A percentile compares a stretch with the other conserved stretches of the same genome.
Conservation (phyloP, 179 eudicot genomes). For the Carnegiea gigantea region DNA sequence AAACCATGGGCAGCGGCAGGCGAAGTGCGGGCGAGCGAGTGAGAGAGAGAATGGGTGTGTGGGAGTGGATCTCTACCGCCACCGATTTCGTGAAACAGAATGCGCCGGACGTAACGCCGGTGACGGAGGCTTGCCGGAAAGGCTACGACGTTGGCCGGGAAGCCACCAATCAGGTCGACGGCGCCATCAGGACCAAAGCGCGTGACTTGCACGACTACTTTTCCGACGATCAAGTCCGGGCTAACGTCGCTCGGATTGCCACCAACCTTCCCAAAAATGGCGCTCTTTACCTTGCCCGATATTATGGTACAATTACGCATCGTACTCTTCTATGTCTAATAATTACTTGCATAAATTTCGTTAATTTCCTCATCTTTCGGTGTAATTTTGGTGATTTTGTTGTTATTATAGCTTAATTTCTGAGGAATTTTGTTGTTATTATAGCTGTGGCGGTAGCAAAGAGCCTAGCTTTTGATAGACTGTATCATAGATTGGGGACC, state of each 20-base stretch:
- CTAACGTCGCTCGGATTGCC: slow-evolving; percentile 21
- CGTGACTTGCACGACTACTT: slow-evolving; percentile 19
- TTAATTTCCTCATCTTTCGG: background rate
- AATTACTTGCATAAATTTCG: background rate
- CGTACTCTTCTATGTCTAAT: background rate
- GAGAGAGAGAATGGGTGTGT: too few relatives aligned
- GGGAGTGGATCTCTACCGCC: too few relatives aligned
- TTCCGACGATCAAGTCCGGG: slow-evolving; percentile 32
- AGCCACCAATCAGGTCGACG: slow-evolving; percentile 14
- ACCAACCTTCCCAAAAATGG: slow-evolving; percentile 14
- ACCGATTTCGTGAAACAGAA: background rate
- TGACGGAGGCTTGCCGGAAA: slow-evolving; percentile 19
- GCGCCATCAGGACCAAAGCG: slow-evolving; percentile 21
- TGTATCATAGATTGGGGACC: too few relatives aligned
- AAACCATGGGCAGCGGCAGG: too few relatives aligned
- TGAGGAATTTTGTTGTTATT: too few relatives aligned
- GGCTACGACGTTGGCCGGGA: slow-evolving; percentile 5
- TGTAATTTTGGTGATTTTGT: background rate
- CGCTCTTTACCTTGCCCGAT: slow-evolving; percentile 24
- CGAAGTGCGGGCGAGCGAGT: too few relatives aligned
- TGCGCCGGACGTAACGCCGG: slow-evolving; percentile 18
- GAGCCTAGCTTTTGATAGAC: too few relatives aligned
- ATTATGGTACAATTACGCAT: slow-evolving; percentile 21
- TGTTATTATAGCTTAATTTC: too few relatives aligned
- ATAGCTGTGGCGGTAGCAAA: too few relatives aligned